A percentile compares a stretch with the other conserved stretches of the same genome.
phyloP scores from a whole-genome alignment of 2,329 filamentous ascomycete species.

The Plectosphaerella sp. region DNA sequence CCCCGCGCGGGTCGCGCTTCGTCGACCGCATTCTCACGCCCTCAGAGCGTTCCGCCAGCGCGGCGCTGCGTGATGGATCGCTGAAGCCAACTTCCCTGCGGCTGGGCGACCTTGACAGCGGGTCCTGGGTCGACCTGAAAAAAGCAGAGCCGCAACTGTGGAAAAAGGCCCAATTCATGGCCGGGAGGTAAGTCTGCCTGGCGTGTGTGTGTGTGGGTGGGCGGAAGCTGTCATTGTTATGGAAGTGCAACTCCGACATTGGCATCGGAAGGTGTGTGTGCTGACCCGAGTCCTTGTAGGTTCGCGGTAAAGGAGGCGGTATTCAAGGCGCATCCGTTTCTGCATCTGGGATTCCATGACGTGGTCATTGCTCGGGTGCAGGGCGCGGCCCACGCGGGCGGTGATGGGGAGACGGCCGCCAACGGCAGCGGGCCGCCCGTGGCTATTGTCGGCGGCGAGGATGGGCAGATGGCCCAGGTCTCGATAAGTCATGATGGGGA shows the following conservation, averaged over 20 bases:
- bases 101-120: background rate
- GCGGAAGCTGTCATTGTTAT: background rate
- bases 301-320: slow-evolving; percentile 73
- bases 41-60: slow-evolving; percentile 27
- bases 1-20: slow-evolving; percentile 36
- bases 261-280: background rate
- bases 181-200: slow-evolving; percentile 32
- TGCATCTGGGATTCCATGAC: slow-evolving; percentile 57
- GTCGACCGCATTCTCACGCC: slow-evolving; percentile 41
- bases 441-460: slow-evolving; percentile 32
- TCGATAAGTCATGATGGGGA: slow-evolving; percentile 87
- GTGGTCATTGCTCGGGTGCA: slow-evolving; percentile 36
- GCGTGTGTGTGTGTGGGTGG: background rate
- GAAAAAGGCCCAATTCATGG: slow-evolving; percentile 35
- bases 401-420: slow-evolving; percentile 15
- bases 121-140: slow-evolving; percentile 4
- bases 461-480: slow-evolving; percentile 56
- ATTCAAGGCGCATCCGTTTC: slow-evolving; percentile 65
- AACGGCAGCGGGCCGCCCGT: slow-evolving; percentile 36
- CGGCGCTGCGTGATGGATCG: slow-evolving; percentile 7
- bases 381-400: slow-evolving; percentile 8
- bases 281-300: slow-evolving; percentile 22
- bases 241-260: background rate
- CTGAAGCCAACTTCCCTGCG: slow-evolving; percentile 7
- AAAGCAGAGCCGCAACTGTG: slow-evolving; percentile 20